Evolutionary conservation across 2,329 filamentous ascomycete genomes (phyloP).

Genomic region (Metarhizium guizhouense): DNA sequence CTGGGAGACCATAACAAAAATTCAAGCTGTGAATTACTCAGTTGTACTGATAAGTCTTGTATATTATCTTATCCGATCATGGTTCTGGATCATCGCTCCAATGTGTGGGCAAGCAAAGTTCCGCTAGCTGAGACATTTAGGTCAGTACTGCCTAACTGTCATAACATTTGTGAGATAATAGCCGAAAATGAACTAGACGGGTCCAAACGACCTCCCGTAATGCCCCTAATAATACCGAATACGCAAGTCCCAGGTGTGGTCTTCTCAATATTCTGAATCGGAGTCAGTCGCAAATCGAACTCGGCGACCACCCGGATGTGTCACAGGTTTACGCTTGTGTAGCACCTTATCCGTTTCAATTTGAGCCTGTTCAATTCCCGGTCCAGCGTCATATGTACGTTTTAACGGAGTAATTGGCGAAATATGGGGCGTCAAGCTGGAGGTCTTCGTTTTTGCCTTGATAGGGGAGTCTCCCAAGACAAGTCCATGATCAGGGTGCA

Average conservation of each 20-base stretch:
- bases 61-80: no score
- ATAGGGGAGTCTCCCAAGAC: constrained; percentile 17
- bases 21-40: no score
- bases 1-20: no score
- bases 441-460: neutral
- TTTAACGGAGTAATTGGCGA: constrained; percentile 14
- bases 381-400: constrained; percentile 12
- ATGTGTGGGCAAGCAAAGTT: no score
- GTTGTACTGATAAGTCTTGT: no score
- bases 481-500: constrained; percentile 38
- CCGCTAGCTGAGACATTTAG: no score
- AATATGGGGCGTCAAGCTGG: neutral
- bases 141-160: no score
- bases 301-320: constrained; percentile 20
- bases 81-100: no score
- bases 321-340: constrained; percentile 8
- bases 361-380: constrained; percentile 4
- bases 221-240: no score
- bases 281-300: constrained; percentile 19
- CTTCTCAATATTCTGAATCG: constrained; percentile 9
- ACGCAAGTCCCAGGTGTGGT: neutral
- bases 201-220: no score
- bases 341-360: neutral
- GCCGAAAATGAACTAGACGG: no score
- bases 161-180: no score